Evolutionary conservation across 169 alveolate species (phyloP).

Genomic region (Amoebophrya sp.): DNA sequence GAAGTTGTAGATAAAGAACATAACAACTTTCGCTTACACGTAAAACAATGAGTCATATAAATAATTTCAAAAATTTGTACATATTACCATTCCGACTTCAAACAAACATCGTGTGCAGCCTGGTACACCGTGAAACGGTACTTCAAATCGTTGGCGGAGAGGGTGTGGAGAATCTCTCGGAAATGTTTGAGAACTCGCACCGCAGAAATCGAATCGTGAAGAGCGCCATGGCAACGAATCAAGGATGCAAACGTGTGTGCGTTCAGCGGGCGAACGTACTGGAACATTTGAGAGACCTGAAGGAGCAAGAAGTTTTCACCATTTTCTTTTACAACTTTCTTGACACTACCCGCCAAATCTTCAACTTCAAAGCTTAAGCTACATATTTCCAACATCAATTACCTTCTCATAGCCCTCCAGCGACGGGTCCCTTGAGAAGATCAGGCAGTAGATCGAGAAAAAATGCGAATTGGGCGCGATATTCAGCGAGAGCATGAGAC

Average conservation of each 20-base stretch:
- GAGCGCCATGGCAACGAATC: slow-evolving; percentile 4
- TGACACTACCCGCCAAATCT: background rate
- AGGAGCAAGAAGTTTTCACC: no score
- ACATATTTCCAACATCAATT: background rate
- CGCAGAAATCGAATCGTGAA: background rate
- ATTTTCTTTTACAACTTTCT: no score
- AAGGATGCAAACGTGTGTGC: background rate
- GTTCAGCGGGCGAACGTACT: slow-evolving; percentile 26
- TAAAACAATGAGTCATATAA: no score
- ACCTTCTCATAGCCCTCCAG: background rate
- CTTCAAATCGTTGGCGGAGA: slow-evolving; percentile 1
- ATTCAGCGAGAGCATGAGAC: background rate
- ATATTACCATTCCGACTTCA: background rate
- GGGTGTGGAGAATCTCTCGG: slow-evolving; percentile 15
- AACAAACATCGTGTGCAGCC: background rate
- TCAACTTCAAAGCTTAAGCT: background rate
- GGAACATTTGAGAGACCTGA: background rate
- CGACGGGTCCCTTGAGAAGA: background rate
- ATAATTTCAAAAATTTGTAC: no score
- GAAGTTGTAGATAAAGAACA: no score
- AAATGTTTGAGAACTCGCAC: background rate
- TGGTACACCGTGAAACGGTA: slow-evolving; percentile 23
- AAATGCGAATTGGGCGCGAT: background rate
- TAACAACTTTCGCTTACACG: no score
- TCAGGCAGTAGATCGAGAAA: background rate